Base-by-base conservation (phyloP, 805 yeast genomes). In the Lipomyces chichibuensis region DNA sequence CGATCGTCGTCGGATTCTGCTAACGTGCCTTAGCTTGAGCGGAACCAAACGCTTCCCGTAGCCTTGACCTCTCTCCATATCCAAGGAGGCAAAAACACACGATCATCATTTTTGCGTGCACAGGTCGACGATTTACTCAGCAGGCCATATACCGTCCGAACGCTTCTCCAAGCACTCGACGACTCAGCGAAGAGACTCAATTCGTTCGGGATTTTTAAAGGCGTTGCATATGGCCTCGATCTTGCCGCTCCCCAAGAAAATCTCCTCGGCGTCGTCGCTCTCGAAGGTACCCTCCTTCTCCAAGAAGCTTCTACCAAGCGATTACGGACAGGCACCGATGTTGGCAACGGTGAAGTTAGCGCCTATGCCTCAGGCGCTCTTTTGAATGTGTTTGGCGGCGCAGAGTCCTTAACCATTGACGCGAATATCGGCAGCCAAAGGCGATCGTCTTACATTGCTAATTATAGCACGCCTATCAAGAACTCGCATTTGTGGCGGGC, bases 281-380 rank as follows among this genome's bases (percentile, higher is more conserved):
- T 77, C 17, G 66, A 55, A 8, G 74, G 75, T 1, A 66, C 71
- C 1, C 60, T 77, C 13, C 53, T 62, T 49, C 65, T 78, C 17
- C 62, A 70, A 2, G 75, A 76, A 13, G 84, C 84, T 3, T 91
- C 91, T 72, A 84, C 84, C 71, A 89, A 92, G 73, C 83, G 85
- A 67, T 93, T 96, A 62, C 90, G 90, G 73, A 91, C 98, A 0
- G 99, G 99, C 3, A 95, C 98, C 1, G 93, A 92, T 77, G 85
- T 95, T 7, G 98, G 98, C 1, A 94, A 95, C 75, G 97, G 97
- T 39, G 98, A 95, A 80, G 99, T 98, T 37, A 95, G 91, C 75
- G 98, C 98, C 0, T 92, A 93, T 75, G 83, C 92, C 58, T 88
- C 91, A 39, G 85, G 93, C 64, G 92, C 87, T 76, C 80, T 82